Base-by-base conservation (phyloP, 1,284 basidiomycete genomes). In the Malassezia nana region DNA sequence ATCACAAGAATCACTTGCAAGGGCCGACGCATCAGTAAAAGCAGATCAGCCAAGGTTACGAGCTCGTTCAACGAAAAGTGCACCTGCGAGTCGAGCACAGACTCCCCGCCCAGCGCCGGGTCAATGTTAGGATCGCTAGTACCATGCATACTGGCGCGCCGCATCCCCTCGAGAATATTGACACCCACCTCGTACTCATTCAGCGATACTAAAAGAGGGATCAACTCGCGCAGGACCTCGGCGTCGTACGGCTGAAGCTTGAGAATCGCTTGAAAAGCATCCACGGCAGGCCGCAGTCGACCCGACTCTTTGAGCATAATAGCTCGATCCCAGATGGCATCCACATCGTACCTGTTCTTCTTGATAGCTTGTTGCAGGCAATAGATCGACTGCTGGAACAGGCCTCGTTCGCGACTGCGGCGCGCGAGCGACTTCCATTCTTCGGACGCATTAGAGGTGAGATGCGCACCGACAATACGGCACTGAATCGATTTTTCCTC, bases 321-420 rank as follows among this genome's bases (percentile, higher is more conserved):
- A 0, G 90, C 88, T 2, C 89, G 82, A 63, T 96, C 89, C 88
- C 89, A 95, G 22, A 92, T 80, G 1, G 86, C 84, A 56, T 86
- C 84, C 8, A 88, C 80, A 59, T 95, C 90, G 4, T 79, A 78
- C 5, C 86, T 84, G 67, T 91, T 85, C 24, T 86, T 78, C 58
- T 81, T 83, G 67, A 85, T 82, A 0, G 87, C 82, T 69, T 95
- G 91, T 0, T 84, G 80, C 65, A 87, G 86, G 70, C 92, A 96
- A 72, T 96, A 95, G 25, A 94, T 76, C 0, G 89, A 87, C 75
- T 96, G 89, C 50, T 89, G 84, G 40, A 81, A 79, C 55, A 83
- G 82, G 3, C 84, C 86, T 25, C 83, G 74, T 6, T 82, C 81
- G 60, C 86, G 86, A 62, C 46, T 50, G 4, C 55, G 52, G 22